Percentiles rank a stretch among this genome's conserved stretches.
Evolutionary conservation across 1,284 basidiomycete genomes (phyloP).

Genomic region (Ustilago esculenta): DNA sequence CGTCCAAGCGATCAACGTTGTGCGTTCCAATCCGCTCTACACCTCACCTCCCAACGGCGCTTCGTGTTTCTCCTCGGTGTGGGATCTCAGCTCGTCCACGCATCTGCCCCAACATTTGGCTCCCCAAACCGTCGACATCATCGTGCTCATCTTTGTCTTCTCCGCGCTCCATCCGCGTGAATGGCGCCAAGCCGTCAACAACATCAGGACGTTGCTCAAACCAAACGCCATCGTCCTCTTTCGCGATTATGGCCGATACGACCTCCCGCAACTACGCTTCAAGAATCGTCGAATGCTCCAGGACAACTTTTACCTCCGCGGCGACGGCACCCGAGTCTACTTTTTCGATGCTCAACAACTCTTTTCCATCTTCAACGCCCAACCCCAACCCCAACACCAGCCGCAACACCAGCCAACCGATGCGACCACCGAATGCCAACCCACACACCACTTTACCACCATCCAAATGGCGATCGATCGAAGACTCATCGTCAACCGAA

Average conservation of each 20-base stretch:
- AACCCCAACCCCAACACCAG: conserved; percentile 34
- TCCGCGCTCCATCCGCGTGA: conserved; percentile 93
- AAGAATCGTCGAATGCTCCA: conserved; percentile 85
- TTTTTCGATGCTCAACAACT: conserved; percentile 63
- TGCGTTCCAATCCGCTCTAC: conserved; percentile 71
- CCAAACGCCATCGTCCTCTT: conserved; percentile 85
- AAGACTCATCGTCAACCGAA: conserved; percentile 62
- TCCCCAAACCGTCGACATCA: conserved; percentile 78
- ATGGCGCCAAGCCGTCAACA: conserved; percentile 86
- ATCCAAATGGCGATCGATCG: conserved; percentile 64
- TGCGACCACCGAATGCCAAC: too few relatives aligned
- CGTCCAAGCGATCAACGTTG: conserved; percentile 85
- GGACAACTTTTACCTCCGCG: conserved; percentile 79
- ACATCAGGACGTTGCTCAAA: conserved; percentile 81
- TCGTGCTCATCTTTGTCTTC: conserved; percentile 93
- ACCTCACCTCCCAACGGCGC: conserved; percentile 16
- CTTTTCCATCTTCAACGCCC: conserved; percentile 54
- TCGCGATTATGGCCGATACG: conserved; percentile 94
- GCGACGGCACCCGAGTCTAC: conserved; percentile 84
- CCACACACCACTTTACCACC: conserved; percentile 56
- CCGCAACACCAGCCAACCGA: too few relatives aligned
- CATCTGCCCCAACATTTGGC: conserved; percentile 41
- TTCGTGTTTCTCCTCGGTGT: conserved; percentile 81
- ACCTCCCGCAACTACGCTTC: conserved; percentile 88
- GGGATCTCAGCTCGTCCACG: conserved; percentile 78